Conservation (phyloP, 139 green algal genomes). For the Chlamydomonas applanata region DNA sequence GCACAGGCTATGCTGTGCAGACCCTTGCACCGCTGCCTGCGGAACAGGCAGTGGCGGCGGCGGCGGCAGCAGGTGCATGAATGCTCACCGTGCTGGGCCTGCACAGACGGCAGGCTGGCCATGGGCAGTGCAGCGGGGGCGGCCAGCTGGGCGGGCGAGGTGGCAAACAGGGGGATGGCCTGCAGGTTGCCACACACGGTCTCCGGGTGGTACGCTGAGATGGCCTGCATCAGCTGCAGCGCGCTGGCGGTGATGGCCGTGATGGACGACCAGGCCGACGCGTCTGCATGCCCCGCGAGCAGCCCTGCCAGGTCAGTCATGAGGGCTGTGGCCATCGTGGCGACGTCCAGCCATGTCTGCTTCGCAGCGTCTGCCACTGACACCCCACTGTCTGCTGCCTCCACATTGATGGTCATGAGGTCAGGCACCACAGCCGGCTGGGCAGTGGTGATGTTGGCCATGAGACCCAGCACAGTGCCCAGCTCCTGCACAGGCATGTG, state of each 20-base stretch:
- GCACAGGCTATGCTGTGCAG: too few relatives aligned
- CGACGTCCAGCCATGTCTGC: slow-evolving; percentile 14
- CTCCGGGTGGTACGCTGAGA: slow-evolving; percentile 24
- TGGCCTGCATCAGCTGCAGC: slow-evolving; percentile 13
- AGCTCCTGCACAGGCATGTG: background rate
- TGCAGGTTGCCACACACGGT: slow-evolving; percentile 35
- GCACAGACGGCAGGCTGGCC: too few relatives aligned
- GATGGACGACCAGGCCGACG: background rate
- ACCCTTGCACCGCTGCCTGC: too few relatives aligned
- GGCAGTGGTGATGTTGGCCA: background rate
- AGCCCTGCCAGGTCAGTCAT: background rate
- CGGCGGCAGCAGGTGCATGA: too few relatives aligned
- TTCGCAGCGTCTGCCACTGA: background rate
- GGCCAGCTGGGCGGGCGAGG: background rate
- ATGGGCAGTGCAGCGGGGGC: too few relatives aligned
- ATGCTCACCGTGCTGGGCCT: too few relatives aligned
- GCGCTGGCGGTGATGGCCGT: background rate
- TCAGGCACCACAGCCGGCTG: slow-evolving; percentile 10
- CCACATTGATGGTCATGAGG: background rate
- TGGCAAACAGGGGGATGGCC: slow-evolving; percentile 20
- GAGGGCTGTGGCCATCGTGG: background rate
- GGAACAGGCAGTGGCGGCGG: too few relatives aligned
- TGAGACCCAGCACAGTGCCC: slow-evolving; percentile 21
- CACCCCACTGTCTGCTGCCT: background rate
- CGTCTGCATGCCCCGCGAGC: slow-evolving; percentile 9